Conservation (phyloP, 2,329 filamentous ascomycete genomes). For the Colletotrichum spinosum region DNA sequence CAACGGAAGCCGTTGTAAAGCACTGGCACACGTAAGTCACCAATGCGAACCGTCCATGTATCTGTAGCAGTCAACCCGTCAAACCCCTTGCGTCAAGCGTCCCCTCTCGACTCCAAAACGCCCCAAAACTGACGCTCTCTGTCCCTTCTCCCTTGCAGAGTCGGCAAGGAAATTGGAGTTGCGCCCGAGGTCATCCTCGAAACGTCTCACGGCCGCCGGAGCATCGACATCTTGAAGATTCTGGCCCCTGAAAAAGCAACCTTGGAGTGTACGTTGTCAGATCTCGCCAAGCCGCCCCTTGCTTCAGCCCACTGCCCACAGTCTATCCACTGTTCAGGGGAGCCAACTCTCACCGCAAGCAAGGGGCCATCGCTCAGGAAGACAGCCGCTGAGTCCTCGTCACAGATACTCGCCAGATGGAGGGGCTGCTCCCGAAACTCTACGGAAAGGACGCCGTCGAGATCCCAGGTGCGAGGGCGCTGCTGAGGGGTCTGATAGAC, state of each 20-base stretch:
- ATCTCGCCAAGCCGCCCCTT: slow-evolving; percentile 26
- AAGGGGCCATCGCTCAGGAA: slow-evolving; percentile 20
- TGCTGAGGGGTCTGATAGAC: slow-evolving; percentile 75
- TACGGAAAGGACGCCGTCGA: slow-evolving; percentile 85
- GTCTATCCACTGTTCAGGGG: slow-evolving; percentile 7
- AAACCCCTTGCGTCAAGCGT: slow-evolving; percentile 14
- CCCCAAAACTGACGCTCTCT: slow-evolving; percentile 33
- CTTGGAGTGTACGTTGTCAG: slow-evolving; percentile 82
- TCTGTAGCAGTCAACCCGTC: not conserved
- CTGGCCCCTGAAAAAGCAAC: slow-evolving; percentile 88
- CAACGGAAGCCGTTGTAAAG: slow-evolving; percentile 80
- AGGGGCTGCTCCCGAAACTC: slow-evolving; percentile 80
- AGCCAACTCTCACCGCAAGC: slow-evolving; percentile 5
- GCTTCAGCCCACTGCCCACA: slow-evolving; percentile 6
- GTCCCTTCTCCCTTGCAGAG: slow-evolving; percentile 55
- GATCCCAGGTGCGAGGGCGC: slow-evolving; percentile 82
- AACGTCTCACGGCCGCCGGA: slow-evolving; percentile 90
- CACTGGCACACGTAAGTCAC: slow-evolving; percentile 76
- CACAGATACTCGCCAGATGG: slow-evolving; percentile 81
- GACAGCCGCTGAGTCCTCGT: slow-evolving; percentile 23
- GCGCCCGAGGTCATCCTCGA: slow-evolving; percentile 86
- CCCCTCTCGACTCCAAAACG: not conserved
- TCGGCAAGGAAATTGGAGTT: slow-evolving; percentile 85
- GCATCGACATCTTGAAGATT: slow-evolving; percentile 85
- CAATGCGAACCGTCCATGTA: not conserved